Conservation (phyloP, 2,329 filamentous ascomycete genomes). For the Fonsecaea erecta region DNA sequence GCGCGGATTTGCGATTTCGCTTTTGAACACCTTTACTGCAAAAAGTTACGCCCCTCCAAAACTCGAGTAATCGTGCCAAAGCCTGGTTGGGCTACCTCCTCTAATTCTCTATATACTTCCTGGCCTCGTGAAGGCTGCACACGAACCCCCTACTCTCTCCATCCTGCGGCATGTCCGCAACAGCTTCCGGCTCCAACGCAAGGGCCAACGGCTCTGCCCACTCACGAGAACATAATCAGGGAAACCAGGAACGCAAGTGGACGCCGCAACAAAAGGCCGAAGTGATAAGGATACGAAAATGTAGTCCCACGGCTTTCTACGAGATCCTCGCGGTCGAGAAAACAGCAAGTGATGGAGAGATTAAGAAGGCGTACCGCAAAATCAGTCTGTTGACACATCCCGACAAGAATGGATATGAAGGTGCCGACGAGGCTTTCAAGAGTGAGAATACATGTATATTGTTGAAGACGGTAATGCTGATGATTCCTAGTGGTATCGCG, state of each 20-base stretch:
- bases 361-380: conserved; percentile 98
- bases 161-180: conserved; percentile 45
- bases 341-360: conserved; percentile 75
- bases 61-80: background rate
- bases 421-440: conserved; percentile 98
- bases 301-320: conserved; percentile 86
- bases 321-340: conserved; percentile 81
- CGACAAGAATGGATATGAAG: conserved; percentile 96
- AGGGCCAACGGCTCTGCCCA: conserved; percentile 48
- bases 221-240: conserved; percentile 55
- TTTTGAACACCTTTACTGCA: conserved; percentile 30
- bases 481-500: conserved; percentile 74
- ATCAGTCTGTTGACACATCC: conserved; percentile 92
- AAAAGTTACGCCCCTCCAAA: conserved; percentile 8
- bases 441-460: conserved; percentile 52
- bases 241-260: conserved; percentile 64
- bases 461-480: conserved; percentile 14
- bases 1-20: conserved; percentile 18
- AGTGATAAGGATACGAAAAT: conserved; percentile 84
- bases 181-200: conserved; percentile 53
- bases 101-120: background rate
- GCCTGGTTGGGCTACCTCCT: background rate
- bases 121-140: background rate
- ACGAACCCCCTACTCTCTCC: background rate
- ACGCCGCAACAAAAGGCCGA: conserved; percentile 90